phyloP scores from a whole-genome alignment of 2,329 filamentous ascomycete species.

The Colletotrichum sojae region DNA sequence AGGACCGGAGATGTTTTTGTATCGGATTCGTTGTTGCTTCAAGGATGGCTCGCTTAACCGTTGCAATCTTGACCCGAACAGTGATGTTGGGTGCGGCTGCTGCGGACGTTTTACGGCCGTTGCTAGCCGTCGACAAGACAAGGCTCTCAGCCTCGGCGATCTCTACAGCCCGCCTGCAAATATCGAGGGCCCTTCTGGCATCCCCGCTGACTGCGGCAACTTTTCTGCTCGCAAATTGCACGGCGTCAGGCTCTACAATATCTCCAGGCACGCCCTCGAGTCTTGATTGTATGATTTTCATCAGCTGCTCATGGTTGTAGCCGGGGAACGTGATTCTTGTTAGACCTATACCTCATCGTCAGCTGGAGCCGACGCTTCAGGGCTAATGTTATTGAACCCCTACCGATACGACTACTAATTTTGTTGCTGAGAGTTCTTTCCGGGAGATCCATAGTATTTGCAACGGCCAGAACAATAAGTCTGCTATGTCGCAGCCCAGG shows the following conservation, averaged over 20 bases:
- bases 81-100: constrained; percentile 49
- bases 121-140: constrained; percentile 74
- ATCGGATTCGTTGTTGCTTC: constrained; percentile 95
- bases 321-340: constrained; percentile 97
- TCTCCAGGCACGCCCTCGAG: constrained; percentile 89
- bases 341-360: constrained; percentile 63
- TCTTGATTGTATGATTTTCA: constrained; percentile 97
- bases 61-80: constrained; percentile 87
- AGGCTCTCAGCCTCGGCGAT: constrained; percentile 83
- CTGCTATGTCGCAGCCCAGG: constrained; percentile 91
- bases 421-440: constrained; percentile 98
- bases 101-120: constrained; percentile 52
- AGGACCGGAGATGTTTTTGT: constrained; percentile 86
- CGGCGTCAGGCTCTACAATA: constrained; percentile 91
- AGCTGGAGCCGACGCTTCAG: background rate
- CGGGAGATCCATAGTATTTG: constrained; percentile 98
- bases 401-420: constrained; percentile 88
- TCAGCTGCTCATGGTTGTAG: constrained; percentile 96
- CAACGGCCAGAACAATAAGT: constrained; percentile 95
- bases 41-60: constrained; percentile 93
- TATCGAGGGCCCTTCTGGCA: constrained; percentile 91
- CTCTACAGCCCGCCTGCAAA: constrained; percentile 94
- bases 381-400: constrained; percentile 45
- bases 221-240: constrained; percentile 97
- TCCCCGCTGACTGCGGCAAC: constrained; percentile 97